phyloP scores from a whole-genome alignment of 2,329 filamentous ascomycete genomes.

The Diaporthe vaccinii region DNA sequence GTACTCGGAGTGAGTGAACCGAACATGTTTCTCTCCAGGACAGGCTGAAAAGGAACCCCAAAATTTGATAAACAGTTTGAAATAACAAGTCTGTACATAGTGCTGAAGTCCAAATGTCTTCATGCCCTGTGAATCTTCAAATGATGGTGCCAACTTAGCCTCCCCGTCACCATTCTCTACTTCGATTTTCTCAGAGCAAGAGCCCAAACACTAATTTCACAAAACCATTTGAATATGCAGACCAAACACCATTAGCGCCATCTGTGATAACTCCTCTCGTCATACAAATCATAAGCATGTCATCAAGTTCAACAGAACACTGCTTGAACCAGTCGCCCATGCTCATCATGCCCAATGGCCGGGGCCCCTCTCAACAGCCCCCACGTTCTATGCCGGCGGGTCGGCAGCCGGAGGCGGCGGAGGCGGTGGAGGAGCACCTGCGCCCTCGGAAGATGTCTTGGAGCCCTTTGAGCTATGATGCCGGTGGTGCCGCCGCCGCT shows the following conservation, averaged over 20 bases:
- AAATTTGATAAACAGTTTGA: neutral
- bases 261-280: neutral
- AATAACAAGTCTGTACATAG: neutral
- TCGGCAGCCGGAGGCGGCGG: neutral
- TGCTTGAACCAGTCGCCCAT: neutral
- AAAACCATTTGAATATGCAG: neutral
- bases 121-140: neutral
- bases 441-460: constrained; percentile 13
- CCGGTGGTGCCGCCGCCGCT: constrained; percentile 8
- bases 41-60: neutral
- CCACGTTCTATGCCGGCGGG: neutral
- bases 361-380: neutral
- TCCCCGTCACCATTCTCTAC: neutral
- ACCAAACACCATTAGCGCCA: neutral
- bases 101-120: neutral
- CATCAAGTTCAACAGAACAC: neutral
- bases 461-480: constrained; percentile 23
- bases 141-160: neutral
- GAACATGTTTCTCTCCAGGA: neutral
- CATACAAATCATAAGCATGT: neutral
- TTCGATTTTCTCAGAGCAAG: neutral
- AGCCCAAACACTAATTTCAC: too few species aligned
- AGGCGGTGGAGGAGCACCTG: neutral
- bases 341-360: neutral
- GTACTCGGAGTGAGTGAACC: neutral